Evolutionary conservation across 768 basidiomycete genomes (phyloP).

Genomic region (Lactarius tabidus): DNA sequence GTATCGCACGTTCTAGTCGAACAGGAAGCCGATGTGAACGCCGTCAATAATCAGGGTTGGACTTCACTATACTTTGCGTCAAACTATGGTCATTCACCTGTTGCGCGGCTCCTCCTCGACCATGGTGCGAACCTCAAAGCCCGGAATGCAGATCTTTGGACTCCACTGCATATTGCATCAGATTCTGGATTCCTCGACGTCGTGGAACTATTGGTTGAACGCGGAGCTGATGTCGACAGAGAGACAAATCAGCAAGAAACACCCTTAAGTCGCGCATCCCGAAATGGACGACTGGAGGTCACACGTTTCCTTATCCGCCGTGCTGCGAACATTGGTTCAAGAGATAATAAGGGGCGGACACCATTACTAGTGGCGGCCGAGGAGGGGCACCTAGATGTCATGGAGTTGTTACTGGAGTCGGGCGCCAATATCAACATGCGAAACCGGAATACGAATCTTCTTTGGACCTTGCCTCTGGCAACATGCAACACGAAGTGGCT

Average conservation of each 20-base stretch:
- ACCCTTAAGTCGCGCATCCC: neutral
- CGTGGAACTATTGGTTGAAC: neutral
- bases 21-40: too few species aligned
- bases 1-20: too few species aligned
- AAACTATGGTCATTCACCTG: too few species aligned
- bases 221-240: neutral
- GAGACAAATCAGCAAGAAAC: neutral
- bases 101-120: too few species aligned
- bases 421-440: neutral
- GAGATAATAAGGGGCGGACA: neutral
- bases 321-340: neutral
- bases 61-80: too few species aligned
- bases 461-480: neutral
- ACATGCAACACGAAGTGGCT: neutral
- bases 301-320: neutral
- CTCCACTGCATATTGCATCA: neutral
- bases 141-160: neutral
- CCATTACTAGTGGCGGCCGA: neutral
- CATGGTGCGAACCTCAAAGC: too few species aligned
- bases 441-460: neutral
- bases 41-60: too few species aligned
- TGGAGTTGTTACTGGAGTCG: neutral
- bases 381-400: neutral
- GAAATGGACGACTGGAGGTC: neutral
- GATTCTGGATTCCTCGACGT: neutral